phyloP scores from a whole-genome alignment of 2,329 filamentous ascomycete genomes.

The Colletotrichum phormii region DNA sequence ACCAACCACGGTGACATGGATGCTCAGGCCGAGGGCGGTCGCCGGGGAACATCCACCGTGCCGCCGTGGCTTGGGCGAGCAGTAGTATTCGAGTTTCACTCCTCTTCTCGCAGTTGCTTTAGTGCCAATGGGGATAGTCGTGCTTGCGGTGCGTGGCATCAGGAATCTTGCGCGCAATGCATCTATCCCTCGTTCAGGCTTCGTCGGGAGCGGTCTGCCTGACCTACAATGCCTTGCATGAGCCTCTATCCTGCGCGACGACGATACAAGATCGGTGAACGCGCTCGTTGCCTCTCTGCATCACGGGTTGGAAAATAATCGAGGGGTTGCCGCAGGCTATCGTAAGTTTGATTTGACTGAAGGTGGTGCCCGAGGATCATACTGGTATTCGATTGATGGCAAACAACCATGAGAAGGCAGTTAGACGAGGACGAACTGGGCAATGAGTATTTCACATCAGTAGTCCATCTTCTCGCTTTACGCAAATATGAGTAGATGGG shows the following conservation, averaged over 20 bases:
- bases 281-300: not conserved
- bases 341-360: not conserved
- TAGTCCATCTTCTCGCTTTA: not conserved
- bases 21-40: constrained; percentile 18
- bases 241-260: not conserved
- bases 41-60: constrained; percentile 30
- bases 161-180: not conserved
- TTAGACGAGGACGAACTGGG: not conserved
- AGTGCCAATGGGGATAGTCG: not conserved
- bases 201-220: not conserved
- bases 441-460: not conserved
- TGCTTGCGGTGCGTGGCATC: not conserved
- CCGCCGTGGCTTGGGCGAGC: constrained; percentile 1
- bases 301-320: not conserved
- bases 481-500: not conserved
- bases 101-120: not conserved
- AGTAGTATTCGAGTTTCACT: constrained; percentile 18
- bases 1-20: constrained; percentile 23
- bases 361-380: not conserved
- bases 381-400: not conserved
- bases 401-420: not conserved
- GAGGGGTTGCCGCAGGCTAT: not conserved
- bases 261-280: not conserved
- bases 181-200: not conserved
- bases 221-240: constrained; percentile 2